phyloP scores from a whole-genome alignment of 2,329 filamentous ascomycete species.

The Aspergillus texensis region DNA sequence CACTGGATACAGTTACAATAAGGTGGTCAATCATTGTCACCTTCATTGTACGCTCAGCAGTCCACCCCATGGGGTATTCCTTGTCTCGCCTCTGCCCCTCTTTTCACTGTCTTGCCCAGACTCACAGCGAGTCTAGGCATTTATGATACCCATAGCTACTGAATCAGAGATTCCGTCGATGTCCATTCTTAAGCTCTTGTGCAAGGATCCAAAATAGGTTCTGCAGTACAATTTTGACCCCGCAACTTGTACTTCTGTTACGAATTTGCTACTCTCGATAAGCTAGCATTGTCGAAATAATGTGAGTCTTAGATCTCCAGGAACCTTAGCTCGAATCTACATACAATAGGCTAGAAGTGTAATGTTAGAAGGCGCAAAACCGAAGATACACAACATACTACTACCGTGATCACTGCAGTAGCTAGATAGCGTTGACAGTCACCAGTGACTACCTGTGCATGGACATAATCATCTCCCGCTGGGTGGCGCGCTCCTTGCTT shows the following conservation, averaged over 20 bases:
- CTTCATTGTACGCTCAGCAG: not conserved
- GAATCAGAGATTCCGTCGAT: not conserved
- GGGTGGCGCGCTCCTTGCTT: conserved; percentile 79
- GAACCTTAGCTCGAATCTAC: conserved; percentile 20
- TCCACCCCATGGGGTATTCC: not conserved
- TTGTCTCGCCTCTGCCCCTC: not conserved
- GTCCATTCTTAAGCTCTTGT: not conserved
- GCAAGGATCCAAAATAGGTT: not conserved
- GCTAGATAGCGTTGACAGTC: conserved; percentile 1
- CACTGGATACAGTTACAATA: not conserved
- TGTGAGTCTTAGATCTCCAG: conserved; percentile 16
- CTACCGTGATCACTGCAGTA: not conserved
- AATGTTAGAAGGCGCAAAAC: conserved; percentile 1
- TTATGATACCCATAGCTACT: conserved; percentile 26
- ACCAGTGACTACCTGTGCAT: conserved; percentile 46
- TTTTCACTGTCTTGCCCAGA: not conserved
- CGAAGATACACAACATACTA: not conserved
- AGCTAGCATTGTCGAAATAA: not conserved
- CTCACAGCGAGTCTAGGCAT: not conserved
- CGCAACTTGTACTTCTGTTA: not conserved
- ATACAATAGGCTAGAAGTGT: conserved; percentile 15
- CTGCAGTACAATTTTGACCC: not conserved
- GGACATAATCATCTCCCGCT: conserved; percentile 80
- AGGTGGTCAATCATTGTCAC: not conserved
- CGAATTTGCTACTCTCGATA: not conserved